These are phyloP conservation scores for Clonostachys chloroleuca DNA, from an alignment of 2,329 filamentous ascomycete species.

Conservation along the genomic window DNA sequence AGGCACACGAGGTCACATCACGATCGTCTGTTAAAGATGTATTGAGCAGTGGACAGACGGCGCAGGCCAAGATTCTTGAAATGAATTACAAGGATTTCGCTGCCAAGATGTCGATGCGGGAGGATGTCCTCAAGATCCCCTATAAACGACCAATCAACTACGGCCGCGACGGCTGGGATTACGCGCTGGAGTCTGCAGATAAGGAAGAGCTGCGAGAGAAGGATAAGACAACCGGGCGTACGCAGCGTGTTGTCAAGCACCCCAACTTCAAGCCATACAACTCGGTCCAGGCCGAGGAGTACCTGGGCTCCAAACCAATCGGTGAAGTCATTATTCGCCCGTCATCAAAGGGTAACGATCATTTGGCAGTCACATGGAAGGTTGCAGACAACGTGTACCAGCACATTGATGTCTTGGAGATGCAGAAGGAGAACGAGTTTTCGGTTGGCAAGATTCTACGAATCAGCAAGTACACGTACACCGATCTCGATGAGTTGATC, in stretches of 20 bases:
- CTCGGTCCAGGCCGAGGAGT: constrained; percentile 87
- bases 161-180: constrained; percentile 82
- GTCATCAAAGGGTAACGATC: constrained; percentile 91
- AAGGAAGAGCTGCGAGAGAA: constrained; percentile 81
- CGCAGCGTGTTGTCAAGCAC: constrained; percentile 95
- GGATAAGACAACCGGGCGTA: constrained; percentile 78
- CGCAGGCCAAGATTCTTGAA: constrained; percentile 82
- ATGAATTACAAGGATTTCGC: constrained; percentile 83
- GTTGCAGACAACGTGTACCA: constrained; percentile 95
- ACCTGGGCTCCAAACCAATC: constrained; percentile 75
- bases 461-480: constrained; percentile 88
- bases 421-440: constrained; percentile 97
- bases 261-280: constrained; percentile 95
- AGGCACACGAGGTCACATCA: constrained; percentile 76
- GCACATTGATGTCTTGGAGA: constrained; percentile 93
- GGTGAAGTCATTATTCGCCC: constrained; percentile 95
- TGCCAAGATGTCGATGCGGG: constrained; percentile 78
- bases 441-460: constrained; percentile 82
- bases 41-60: constrained; percentile 75
- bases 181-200: constrained; percentile 73
- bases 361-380: constrained; percentile 97
- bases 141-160: constrained; percentile 67
- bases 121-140: constrained; percentile 72
- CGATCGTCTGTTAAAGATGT: constrained; percentile 68
- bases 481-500: constrained; percentile 94